A percentile compares a stretch with the other conserved stretches of the same genome.
These are phyloP conservation scores for Diaporthe destruens DNA, from an alignment of 2,329 filamentous ascomycete genomes.

Conservation along the genomic window DNA sequence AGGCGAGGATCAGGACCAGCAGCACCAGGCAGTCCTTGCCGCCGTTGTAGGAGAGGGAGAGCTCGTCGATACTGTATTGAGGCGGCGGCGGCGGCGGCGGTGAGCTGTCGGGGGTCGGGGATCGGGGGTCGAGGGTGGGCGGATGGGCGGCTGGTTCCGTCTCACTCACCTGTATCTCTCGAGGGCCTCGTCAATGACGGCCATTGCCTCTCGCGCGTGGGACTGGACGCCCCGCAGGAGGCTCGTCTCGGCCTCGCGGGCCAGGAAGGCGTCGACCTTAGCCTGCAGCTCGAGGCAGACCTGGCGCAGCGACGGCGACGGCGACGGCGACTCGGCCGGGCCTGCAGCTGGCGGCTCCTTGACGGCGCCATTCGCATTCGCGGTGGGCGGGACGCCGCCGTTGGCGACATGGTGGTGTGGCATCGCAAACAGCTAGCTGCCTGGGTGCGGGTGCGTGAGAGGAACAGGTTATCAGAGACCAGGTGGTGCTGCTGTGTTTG, in stretches of 20 bases:
- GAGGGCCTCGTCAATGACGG: conserved; percentile 81
- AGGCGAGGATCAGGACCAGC: conserved; percentile 85
- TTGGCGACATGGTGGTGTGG: conserved; percentile 34
- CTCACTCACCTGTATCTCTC: conserved; percentile 76
- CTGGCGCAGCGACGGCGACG: conserved; percentile 42
- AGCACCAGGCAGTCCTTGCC: conserved; percentile 98
- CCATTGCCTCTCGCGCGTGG: conserved; percentile 79
- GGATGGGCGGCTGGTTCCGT: no score
- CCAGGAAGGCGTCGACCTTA: conserved; percentile 76
- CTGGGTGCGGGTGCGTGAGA: background rate
- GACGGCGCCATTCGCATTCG: conserved; percentile 33
- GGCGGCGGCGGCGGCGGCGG: background rate
- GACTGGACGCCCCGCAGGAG: conserved; percentile 75
- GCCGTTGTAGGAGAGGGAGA: conserved; percentile 96
- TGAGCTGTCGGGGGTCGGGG: background rate
- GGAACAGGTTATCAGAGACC: background rate
- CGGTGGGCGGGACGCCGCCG: conserved; percentile 32
- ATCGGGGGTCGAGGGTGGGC: background rate
- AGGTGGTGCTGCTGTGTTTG: conserved; percentile 12
- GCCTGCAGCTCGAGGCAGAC: conserved; percentile 67
- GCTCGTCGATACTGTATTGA: conserved; percentile 74
- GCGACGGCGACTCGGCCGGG: conserved; percentile 8
- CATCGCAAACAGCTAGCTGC: conserved; percentile 27
- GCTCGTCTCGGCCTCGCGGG: conserved; percentile 64
- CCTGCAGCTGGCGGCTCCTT: conserved; percentile 15